Evolutionary conservation across 176 grass and related monocot species (phyloP), one percentile per base, ranked within the genome.

Genomic region (Bonia amplexicaulis): DNA sequence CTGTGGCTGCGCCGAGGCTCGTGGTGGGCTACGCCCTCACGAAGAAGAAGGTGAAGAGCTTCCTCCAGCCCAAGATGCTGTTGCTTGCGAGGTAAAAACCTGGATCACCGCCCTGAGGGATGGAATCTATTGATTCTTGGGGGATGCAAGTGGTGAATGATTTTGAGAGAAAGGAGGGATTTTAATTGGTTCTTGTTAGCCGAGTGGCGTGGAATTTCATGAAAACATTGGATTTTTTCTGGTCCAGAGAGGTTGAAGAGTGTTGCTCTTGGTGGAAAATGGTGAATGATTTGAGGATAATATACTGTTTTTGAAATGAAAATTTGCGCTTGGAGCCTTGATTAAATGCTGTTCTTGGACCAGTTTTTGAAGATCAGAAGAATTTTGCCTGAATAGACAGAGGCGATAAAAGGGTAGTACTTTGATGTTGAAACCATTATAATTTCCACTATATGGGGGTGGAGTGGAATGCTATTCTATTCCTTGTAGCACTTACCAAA

Each of bases 11-110:
- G 77, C 86, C 89, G 67, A 85, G 25, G 64, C 69, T 98, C 2
- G 87, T 98, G 66, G 96, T 98, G 25, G 96, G 93, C 22, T 98
- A 89, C 73, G 96, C 96, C 46, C 91, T 98, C 76, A 95, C 96
- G 13, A 91, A 92, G 87, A 98, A 98, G 89, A 98, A 98, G 80
- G 93, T 95, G 49, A 93, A 93, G 87, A 98, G 93, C 87, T 98
- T 98, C 89, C 86, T 98, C 47, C 91, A 95, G 86, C 96, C 96
- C 71, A 93, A 89, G 68, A 89, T 98, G 53, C 81, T 94, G 76
- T 69, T 73, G 71, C 62, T 95, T 60, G 93, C 96, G 54, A 98
- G 96, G 96, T 95, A 92, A 94, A 86, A 68, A 63, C 66, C 82
- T 70, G 69, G 48, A 66, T 37, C 65, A 73, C 31, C 77, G 67